Conservation (phyloP, 148 eudicot species). For the Persicaria maculosa region DNA sequence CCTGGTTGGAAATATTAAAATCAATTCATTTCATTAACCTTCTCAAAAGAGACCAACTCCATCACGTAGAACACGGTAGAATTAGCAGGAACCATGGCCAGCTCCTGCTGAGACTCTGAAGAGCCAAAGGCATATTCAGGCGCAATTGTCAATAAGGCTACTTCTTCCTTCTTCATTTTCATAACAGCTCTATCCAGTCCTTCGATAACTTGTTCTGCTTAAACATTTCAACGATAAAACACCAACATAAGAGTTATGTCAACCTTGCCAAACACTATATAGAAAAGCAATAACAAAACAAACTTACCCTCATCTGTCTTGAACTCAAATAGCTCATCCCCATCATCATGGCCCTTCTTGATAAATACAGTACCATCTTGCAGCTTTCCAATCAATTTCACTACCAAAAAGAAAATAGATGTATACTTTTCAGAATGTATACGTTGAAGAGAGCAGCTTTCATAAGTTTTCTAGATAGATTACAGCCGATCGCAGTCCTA, state of each 20-base stretch:
- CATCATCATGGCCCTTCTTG: slow-evolving; percentile 67
- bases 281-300: not conserved
- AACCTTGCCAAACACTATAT: not conserved
- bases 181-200: slow-evolving; percentile 79
- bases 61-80: slow-evolving; percentile 51
- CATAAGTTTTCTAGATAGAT: not conserved
- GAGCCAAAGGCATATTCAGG: slow-evolving; percentile 89
- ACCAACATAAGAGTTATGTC: not conserved
- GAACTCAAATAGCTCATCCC: slow-evolving; percentile 60
- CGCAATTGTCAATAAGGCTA: slow-evolving; percentile 54
- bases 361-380: slow-evolving; percentile 74
- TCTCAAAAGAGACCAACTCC: slow-evolving; percentile 80
- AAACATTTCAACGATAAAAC: not conserved
- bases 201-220: slow-evolving; percentile 86
- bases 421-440: not conserved
- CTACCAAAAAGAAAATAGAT: slow-evolving; percentile 26
- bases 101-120: slow-evolving; percentile 66
- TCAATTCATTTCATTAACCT: slow-evolving; percentile 33
- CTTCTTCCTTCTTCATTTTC: slow-evolving; percentile 93
- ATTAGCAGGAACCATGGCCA: slow-evolving; percentile 78
- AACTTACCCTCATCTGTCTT: slow-evolving; percentile 80
- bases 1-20: not conserved
- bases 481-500: not conserved
- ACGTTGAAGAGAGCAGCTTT: not conserved
- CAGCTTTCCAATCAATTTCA: slow-evolving; percentile 82